phyloP scores from a whole-genome alignment of 1,284 basidiomycete species.

The Apiotrichum domesticum region DNA sequence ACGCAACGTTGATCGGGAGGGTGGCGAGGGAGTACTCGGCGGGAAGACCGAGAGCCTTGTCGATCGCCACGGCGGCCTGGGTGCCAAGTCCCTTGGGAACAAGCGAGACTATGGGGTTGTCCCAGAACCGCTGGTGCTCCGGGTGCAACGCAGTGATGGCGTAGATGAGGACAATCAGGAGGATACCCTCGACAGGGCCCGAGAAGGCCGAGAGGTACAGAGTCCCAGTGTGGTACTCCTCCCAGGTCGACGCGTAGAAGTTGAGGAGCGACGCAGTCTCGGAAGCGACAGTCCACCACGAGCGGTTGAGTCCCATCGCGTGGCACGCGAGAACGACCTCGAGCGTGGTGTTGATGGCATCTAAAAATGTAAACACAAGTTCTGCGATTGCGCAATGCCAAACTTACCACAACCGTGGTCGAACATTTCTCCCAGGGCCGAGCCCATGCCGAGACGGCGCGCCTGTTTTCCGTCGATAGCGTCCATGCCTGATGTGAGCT shows the following conservation, averaged over 20 bases:
- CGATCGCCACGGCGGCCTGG: slow-evolving; percentile 21
- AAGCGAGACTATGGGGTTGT: slow-evolving; percentile 31
- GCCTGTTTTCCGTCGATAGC: slow-evolving; percentile 77
- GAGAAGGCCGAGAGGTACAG: slow-evolving; percentile 90
- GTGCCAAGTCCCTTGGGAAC: slow-evolving; percentile 23
- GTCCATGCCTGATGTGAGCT: slow-evolving; percentile 43
- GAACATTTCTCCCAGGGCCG: slow-evolving; percentile 82
- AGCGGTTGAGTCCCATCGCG: slow-evolving; percentile 82
- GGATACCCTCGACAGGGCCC: slow-evolving; percentile 92
- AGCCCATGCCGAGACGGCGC: slow-evolving; percentile 87
- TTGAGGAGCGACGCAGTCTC: slow-evolving; percentile 82
- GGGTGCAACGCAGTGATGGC: slow-evolving; percentile 58
- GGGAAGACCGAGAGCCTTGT: slow-evolving; percentile 26
- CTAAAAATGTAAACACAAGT: slow-evolving; percentile 44
- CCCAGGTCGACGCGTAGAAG: slow-evolving; percentile 86
- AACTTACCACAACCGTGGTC: slow-evolving; percentile 69
- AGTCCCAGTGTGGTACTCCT: slow-evolving; percentile 91
- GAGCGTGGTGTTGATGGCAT: slow-evolving; percentile 93
- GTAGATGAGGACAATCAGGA: slow-evolving; percentile 77
- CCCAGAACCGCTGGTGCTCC: slow-evolving; percentile 72
- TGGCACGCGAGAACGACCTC: slow-evolving; percentile 76
- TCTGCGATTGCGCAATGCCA: no score
- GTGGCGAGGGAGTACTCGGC: slow-evolving; percentile 45
- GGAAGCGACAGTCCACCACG: slow-evolving; percentile 91
- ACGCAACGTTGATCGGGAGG: slow-evolving; percentile 73